A percentile compares a stretch with the other conserved stretches of the same genome.
Conservation (phyloP, 768 basidiomycete species). For the Porpolomopsis calyptriformis region DNA sequence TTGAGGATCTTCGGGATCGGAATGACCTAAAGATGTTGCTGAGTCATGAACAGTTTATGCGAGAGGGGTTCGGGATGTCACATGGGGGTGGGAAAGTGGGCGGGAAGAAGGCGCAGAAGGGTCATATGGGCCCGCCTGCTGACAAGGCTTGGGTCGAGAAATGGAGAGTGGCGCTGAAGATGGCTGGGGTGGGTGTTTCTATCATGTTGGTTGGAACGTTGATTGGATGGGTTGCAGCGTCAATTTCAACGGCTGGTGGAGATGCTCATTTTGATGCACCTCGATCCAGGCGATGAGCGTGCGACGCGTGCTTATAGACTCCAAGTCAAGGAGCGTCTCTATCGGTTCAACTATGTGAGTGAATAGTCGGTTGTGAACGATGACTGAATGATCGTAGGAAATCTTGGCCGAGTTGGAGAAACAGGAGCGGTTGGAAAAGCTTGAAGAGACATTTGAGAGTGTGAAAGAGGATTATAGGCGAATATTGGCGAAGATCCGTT, state of each 20-base stretch:
- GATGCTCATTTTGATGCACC: constrained; percentile 70
- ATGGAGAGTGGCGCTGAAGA: constrained; percentile 76
- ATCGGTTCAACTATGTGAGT: constrained; percentile 87
- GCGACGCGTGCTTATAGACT: constrained; percentile 62
- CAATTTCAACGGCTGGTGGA: constrained; percentile 90
- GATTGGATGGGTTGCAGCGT: constrained; percentile 39
- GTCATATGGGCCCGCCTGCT: constrained; percentile 68
- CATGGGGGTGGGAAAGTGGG: constrained; percentile 43
- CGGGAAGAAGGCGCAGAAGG: constrained; percentile 27
- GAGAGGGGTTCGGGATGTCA: constrained; percentile 55
- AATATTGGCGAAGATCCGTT: constrained; percentile 49
- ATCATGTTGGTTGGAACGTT: background rate
- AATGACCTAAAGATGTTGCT: constrained; percentile 80
- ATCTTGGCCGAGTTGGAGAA: constrained; percentile 80
- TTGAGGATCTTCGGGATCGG: constrained; percentile 91
- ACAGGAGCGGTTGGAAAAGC: constrained; percentile 74
- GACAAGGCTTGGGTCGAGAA: constrained; percentile 69
- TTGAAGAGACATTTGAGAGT: constrained; percentile 86
- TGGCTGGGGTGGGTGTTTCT: constrained; percentile 59
- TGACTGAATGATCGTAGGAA: constrained; percentile 40
- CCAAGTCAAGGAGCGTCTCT: constrained; percentile 90
- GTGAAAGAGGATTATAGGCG: constrained; percentile 80
- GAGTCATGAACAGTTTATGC: constrained; percentile 50
- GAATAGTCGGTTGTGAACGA: background rate
- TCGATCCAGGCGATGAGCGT: constrained; percentile 51